phyloP scores from a whole-genome alignment of 2,329 filamentous ascomycete genomes.

The Beauveria asiatica region DNA sequence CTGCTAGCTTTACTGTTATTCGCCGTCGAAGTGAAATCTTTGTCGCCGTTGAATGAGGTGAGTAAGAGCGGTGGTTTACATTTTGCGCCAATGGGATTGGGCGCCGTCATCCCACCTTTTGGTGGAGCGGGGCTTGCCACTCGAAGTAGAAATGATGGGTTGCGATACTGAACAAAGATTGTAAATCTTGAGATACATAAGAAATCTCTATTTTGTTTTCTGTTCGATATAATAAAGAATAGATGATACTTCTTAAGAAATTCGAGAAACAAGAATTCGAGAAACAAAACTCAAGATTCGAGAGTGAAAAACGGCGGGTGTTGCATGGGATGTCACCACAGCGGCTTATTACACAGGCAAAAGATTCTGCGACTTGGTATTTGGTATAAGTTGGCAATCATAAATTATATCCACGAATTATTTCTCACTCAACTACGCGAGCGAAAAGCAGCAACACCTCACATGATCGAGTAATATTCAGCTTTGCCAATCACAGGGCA shows the following conservation, averaged over 20 bases:
- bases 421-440: neutral
- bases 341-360: neutral
- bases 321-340: neutral
- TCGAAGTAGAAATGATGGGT: neutral
- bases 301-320: too few species aligned
- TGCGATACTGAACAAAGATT: neutral
- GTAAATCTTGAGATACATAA: neutral
- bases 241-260: too few species aligned
- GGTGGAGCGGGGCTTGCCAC: conserved; percentile 6
- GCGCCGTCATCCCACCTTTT: neutral
- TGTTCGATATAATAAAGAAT: too few species aligned
- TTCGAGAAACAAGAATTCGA: too few species aligned
- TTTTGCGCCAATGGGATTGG: conserved; percentile 11
- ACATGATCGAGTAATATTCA: neutral
- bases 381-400: neutral
- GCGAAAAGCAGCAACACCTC: neutral
- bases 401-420: neutral
- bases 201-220: too few species aligned
- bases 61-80: conserved; percentile 8
- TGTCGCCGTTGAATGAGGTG: conserved; percentile 2
- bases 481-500: neutral
- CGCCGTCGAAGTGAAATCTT: neutral
- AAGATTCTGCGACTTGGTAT: neutral
- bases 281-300: too few species aligned
- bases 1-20: neutral